These are phyloP conservation scores for Mycena sp. DNA, from an alignment of 1,284 basidiomycete genomes.

Conservation along the genomic window DNA sequence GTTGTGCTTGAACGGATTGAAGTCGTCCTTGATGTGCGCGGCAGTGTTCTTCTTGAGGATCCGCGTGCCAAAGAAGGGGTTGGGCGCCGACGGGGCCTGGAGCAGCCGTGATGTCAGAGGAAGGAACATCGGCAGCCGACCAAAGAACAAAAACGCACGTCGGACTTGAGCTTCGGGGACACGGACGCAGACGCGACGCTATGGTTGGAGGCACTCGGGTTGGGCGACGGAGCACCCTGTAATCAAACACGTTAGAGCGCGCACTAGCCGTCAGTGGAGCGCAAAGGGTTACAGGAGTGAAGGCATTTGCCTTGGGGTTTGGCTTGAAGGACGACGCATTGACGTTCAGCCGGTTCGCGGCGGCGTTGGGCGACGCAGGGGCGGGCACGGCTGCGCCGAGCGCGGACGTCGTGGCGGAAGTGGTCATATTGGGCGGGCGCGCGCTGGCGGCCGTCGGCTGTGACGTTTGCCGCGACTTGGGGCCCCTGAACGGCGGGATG, in stretches of 20 bases:
- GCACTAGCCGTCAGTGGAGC: conserved; percentile 20
- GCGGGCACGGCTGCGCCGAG: conserved; percentile 34
- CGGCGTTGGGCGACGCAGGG: conserved; percentile 38
- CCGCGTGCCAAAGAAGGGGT: conserved; percentile 90
- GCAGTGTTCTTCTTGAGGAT: conserved; percentile 75
- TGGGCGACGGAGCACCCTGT: conserved; percentile 60
- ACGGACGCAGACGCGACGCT: conserved; percentile 51
- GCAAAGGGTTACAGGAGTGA: conserved; percentile 65
- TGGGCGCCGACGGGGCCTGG: conserved; percentile 41
- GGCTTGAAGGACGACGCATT: conserved; percentile 86
- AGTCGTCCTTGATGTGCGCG: conserved; percentile 91
- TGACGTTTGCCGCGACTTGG: conserved; percentile 45
- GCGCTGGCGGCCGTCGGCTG: conserved; percentile 20
- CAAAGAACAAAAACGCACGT: conserved; percentile 35
- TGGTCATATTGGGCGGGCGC: conserved; percentile 32
- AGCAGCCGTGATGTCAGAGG: background rate
- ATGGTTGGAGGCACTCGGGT: conserved; percentile 34
- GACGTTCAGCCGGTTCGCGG: conserved; percentile 64
- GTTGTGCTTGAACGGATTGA: conserved; percentile 89
- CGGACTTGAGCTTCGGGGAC: conserved; percentile 70
- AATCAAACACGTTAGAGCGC: conserved; percentile 30
- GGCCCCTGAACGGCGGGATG: conserved; percentile 93
- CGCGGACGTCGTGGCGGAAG: conserved; percentile 36
- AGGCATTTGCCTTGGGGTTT: conserved; percentile 81
- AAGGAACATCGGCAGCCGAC: background rate